phyloP scores from a whole-genome alignment of 768 basidiomycete genomes.

The Lactarius psammicola region DNA sequence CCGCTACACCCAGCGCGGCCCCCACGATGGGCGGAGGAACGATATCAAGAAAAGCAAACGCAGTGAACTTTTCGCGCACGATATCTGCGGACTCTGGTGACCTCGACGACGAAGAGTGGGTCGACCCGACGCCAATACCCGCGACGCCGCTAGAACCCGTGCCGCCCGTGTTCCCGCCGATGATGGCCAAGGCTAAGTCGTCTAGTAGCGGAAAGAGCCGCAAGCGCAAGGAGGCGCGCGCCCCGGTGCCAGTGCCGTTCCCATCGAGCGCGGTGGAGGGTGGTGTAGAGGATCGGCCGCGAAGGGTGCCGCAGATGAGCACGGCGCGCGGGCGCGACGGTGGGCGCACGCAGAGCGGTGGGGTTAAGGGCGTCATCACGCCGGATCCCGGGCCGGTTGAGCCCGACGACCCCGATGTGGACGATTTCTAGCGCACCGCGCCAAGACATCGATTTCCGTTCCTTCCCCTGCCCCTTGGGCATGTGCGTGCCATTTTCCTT shows the following conservation, averaged over 20 bases:
- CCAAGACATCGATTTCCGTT: too few relatives aligned
- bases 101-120: slow-evolving; percentile 55
- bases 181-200: slow-evolving; percentile 29
- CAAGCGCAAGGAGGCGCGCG: slow-evolving; percentile 40
- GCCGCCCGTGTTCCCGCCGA: slow-evolving; percentile 12
- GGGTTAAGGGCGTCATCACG: slow-evolving; percentile 70
- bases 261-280: slow-evolving; percentile 28
- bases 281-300: slow-evolving; percentile 5
- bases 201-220: slow-evolving; percentile 39
- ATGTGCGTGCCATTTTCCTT: not conserved
- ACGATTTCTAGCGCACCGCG: slow-evolving; percentile 32
- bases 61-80: slow-evolving; percentile 36
- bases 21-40: slow-evolving; percentile 25
- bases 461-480: too few relatives aligned
- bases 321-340: slow-evolving; percentile 73
- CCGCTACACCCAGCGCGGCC: slow-evolving; percentile 64
- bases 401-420: slow-evolving; percentile 34
- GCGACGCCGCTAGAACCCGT: slow-evolving; percentile 20
- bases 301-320: slow-evolving; percentile 58
- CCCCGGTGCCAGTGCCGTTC: slow-evolving; percentile 29
- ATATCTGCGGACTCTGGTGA: slow-evolving; percentile 41
- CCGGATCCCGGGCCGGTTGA: slow-evolving; percentile 10
- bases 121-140: slow-evolving; percentile 59
- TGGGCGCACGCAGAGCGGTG: slow-evolving; percentile 81
- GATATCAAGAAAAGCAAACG: slow-evolving; percentile 33